A percentile compares a stretch with the other conserved stretches of the same genome.
These are phyloP conservation scores for Leccinum broughii DNA, from an alignment of 768 basidiomycete species.

Conservation along the genomic window DNA sequence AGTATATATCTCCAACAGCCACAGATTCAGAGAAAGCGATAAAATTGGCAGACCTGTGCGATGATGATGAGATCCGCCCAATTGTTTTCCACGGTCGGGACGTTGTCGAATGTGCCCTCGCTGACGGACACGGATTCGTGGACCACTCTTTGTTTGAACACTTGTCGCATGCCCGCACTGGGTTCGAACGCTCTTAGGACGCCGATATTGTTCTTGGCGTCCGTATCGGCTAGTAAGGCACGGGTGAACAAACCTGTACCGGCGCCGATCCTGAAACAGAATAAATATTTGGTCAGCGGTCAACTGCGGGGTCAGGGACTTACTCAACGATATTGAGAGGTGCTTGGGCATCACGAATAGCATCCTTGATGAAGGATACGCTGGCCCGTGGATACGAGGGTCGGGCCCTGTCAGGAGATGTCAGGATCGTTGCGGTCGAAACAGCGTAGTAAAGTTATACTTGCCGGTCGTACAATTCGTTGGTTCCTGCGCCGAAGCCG, in stretches of 20 bases:
- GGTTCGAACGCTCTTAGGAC: constrained; percentile 78
- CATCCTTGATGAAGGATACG: constrained; percentile 57
- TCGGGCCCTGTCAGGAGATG: constrained; percentile 51
- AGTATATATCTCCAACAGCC: background rate
- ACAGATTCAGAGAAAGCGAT: background rate
- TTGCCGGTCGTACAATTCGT: constrained; percentile 77
- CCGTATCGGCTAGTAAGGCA: constrained; percentile 66
- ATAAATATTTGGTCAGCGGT: background rate
- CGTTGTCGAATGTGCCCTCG: constrained; percentile 71
- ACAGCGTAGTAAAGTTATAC: background rate
- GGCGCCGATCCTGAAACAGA: constrained; percentile 62
- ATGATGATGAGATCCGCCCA: constrained; percentile 81
- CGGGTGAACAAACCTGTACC: constrained; percentile 92
- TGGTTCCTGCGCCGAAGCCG: constrained; percentile 81
- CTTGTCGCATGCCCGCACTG: constrained; percentile 79
- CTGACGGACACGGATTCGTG: constrained; percentile 53
- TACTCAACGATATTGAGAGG: constrained; percentile 73
- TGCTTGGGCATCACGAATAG: constrained; percentile 36
- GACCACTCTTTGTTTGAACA: constrained; percentile 56
- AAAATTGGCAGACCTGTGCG: constrained; percentile 56
- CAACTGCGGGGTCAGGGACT: constrained; percentile 21
- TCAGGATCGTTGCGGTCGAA: background rate
- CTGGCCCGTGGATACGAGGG: constrained; percentile 78
- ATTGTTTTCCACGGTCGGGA: constrained; percentile 54
- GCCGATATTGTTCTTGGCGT: constrained; percentile 50